Conservation (phyloP, 345 rosid species). For the Arabis alpina region DNA sequence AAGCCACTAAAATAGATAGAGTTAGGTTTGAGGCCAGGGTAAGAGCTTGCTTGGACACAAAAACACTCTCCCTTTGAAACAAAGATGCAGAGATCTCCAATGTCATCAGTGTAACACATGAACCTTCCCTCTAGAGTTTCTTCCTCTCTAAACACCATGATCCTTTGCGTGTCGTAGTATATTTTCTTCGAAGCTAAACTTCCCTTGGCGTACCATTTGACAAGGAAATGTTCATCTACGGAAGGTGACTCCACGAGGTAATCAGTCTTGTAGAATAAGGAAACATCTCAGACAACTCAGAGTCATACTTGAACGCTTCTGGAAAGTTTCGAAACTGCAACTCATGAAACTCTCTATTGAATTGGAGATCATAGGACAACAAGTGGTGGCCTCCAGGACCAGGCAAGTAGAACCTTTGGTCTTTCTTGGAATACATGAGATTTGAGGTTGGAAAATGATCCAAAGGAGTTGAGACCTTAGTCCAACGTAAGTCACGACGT, state of each 20-base stretch:
- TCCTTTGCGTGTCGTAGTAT: neutral
- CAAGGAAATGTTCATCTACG: neutral
- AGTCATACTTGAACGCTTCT: neutral
- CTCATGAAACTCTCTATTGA: neutral
- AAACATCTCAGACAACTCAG: neutral
- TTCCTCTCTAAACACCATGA: neutral
- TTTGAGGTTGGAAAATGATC: slow-evolving; percentile 19
- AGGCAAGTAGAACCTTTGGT: slow-evolving; percentile 21
- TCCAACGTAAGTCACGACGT: slow-evolving; percentile 15
- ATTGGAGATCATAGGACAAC: neutral
- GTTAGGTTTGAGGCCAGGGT: slow-evolving; percentile 9
- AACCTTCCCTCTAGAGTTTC: neutral
- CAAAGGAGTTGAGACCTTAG: slow-evolving; percentile 17
- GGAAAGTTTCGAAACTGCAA: neutral
- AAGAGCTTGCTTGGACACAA: slow-evolving; percentile 10
- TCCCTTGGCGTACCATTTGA: neutral
- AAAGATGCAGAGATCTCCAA: slow-evolving; percentile 15
- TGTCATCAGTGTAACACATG: neutral
- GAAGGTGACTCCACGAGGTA: neutral
- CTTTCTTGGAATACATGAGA: slow-evolving; percentile 16
- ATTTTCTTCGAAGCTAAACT: neutral
- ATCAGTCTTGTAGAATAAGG: neutral
- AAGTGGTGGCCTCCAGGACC: slow-evolving; percentile 31
- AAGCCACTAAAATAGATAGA: neutral
- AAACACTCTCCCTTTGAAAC: slow-evolving; percentile 8